A percentile compares a stretch with the other conserved stretches of the same genome.
phyloP scores from a whole-genome alignment of 1,284 basidiomycete genomes.

The Ustilago curta region DNA sequence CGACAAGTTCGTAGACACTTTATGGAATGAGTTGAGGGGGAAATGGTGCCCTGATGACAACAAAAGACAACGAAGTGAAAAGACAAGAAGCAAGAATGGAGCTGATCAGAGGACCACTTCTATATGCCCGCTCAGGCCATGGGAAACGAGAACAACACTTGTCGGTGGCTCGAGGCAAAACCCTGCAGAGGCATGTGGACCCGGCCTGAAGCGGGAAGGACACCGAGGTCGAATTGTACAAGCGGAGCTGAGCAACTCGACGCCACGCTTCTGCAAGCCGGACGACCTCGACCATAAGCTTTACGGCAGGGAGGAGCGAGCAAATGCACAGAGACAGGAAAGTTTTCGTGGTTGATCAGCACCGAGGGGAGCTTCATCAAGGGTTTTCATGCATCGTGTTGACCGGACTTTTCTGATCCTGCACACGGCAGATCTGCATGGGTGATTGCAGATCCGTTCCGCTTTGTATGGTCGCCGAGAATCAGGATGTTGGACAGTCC shows the following conservation, averaged over 20 bases:
- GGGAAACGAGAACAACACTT: slow-evolving; percentile 7
- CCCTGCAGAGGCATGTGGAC: too few relatives aligned
- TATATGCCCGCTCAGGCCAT: not conserved
- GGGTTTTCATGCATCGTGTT: too few relatives aligned
- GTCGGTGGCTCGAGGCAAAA: too few relatives aligned
- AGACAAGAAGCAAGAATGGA: not conserved
- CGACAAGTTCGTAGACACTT: not conserved
- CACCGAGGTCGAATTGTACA: too few relatives aligned
- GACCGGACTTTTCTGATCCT: too few relatives aligned
- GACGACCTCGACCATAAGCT: not conserved
- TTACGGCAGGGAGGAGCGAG: not conserved
- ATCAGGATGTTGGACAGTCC: too few relatives aligned
- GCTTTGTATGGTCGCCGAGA: too few relatives aligned
- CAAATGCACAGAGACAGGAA: not conserved
- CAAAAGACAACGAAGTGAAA: not conserved
- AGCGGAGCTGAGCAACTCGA: not conserved
- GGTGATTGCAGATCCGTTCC: too few relatives aligned
- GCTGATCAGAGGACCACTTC: not conserved
- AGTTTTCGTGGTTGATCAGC: too few relatives aligned
- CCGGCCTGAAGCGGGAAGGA: too few relatives aligned
- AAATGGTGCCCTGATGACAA: not conserved
- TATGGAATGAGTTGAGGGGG: not conserved
- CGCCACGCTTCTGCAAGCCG: not conserved
- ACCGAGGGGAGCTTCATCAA: too few relatives aligned
- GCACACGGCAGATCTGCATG: too few relatives aligned